Conservation (phyloP, 73 alveolate species). For the Tetrahymena malaccensis region DNA sequence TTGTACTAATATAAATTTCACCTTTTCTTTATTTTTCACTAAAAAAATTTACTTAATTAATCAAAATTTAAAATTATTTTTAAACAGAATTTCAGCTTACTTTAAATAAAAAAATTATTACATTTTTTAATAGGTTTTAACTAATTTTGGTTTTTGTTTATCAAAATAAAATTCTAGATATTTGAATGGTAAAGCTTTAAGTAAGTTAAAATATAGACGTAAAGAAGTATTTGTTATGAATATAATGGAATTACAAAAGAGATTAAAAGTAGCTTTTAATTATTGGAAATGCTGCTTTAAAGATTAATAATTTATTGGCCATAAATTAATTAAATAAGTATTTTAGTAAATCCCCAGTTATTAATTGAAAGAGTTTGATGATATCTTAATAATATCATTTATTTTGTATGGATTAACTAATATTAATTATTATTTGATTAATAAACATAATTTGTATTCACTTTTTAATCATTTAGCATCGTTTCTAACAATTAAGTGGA, state of each 20-base stretch:
- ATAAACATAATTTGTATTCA: background rate
- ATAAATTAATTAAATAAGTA: background rate
- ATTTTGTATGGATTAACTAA: background rate
- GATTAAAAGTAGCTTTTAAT: background rate
- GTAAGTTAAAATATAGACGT: background rate
- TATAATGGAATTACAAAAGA: background rate
- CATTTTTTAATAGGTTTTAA: too few species aligned
- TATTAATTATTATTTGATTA: too few species aligned
- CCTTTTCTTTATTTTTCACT: too few species aligned
- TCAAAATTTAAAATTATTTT: too few species aligned
- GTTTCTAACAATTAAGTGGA: background rate
- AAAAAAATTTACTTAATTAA: too few species aligned
- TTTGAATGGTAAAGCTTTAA: background rate
- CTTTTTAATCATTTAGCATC: background rate
- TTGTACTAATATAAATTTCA: too few species aligned
- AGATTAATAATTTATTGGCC: background rate
- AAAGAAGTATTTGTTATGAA: too few species aligned
- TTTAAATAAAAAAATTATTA: too few species aligned
- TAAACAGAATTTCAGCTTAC: too few species aligned
- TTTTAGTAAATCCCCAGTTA: too few species aligned
- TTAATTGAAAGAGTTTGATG: background rate
- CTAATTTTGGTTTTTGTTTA: too few species aligned
- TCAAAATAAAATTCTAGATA: too few species aligned
- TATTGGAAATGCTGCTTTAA: background rate
- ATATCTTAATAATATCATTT: background rate